Base-by-base conservation (phyloP, 345 rosid genomes). In the Acer saccharum region DNA sequence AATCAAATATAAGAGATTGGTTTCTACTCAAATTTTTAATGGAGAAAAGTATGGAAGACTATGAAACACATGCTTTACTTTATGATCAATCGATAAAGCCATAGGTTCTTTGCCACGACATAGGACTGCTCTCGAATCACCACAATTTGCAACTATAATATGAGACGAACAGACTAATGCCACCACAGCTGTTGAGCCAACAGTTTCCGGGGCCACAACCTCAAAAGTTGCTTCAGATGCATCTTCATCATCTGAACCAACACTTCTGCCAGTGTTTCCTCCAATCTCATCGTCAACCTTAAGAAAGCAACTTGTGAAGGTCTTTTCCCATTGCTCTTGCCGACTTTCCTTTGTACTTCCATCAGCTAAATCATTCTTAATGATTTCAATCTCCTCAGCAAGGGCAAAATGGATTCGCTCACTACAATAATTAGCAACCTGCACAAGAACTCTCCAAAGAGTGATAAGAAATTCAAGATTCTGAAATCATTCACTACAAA, bases 131-230 rank as follows among this genome's bases (percentile, higher is more conserved):
- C 98, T 87, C 14, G 98, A 95, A 84, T 95, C 98, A 62, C 98
- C 98, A 79, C 98, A 95, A 83, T 95, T 95, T 70, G 94, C 90
- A 66, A 93, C 94, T 69, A 95, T 85, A 52, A 95, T 86, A 80
- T 92, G 99, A 21, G 99, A 95, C 17, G 99, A 93, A 75, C 94
- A 93, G 61, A 95, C 91, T 75, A 92, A 75, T 39, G 97, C 99
- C 76, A 95, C 97, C 76, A 93, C 92, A 77, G 99, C 97, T 46
- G 99, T 95, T 41, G 99, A 95, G 73, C 99, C 99, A 7, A 90
- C 94, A 17, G 96, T 95, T 87, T 93, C 98, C 0, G 98, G 91
- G 73, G 97, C 92, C 84, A 92, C 81, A 65, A 94, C 91, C 58
- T 83, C 84, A 25, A 65, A 78, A 79, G 78, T 85, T 71, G 81